Evolutionary conservation across 495 filamentous ascomycete species (phyloP).

Genomic region (Hypoxylon trugodes): DNA sequence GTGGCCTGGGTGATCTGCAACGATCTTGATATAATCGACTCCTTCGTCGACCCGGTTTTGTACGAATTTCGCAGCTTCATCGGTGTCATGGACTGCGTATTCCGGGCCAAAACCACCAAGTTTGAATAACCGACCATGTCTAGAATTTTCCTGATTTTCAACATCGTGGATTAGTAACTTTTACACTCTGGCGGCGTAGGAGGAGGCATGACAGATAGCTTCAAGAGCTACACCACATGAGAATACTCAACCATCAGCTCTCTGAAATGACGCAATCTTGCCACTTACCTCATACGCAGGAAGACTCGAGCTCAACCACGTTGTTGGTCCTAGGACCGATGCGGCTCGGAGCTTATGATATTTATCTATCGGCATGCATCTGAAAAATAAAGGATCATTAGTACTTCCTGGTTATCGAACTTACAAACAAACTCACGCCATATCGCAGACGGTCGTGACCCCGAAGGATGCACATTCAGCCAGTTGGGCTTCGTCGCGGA

Average conservation of each 20-base stretch:
- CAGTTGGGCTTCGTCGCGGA: slow-evolving; percentile 53
- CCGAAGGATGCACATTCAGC: slow-evolving; percentile 30
- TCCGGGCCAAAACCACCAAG: slow-evolving; percentile 10
- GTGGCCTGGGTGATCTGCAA: slow-evolving; percentile 45
- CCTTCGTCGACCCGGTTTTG: slow-evolving; percentile 40
- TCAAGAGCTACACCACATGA: not conserved
- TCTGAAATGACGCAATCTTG: not conserved
- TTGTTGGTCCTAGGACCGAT: slow-evolving; percentile 21
- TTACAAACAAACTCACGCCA: slow-evolving; percentile 19
- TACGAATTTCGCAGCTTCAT: slow-evolving; percentile 45
- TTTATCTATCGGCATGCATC: slow-evolving; percentile 19
- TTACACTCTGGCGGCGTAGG: not conserved
- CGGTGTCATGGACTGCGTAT: slow-evolving; percentile 39
- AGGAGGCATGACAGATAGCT: not conserved
- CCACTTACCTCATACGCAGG: slow-evolving; percentile 32
- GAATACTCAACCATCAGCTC: not conserved
- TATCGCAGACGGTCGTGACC: slow-evolving; percentile 32
- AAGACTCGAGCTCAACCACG: slow-evolving; percentile 26
- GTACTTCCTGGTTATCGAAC: not conserved
- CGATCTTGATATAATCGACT: slow-evolving; percentile 51
- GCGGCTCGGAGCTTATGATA: slow-evolving; percentile 17
- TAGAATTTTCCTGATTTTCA: slow-evolving; percentile 27
- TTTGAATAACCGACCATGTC: slow-evolving; percentile 28
- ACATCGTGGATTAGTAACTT: not conserved
- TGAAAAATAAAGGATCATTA: slow-evolving; percentile 2